phyloP scores from a whole-genome alignment of 2,329 filamentous ascomycete genomes.

The Fusarium verticillioides region DNA sequence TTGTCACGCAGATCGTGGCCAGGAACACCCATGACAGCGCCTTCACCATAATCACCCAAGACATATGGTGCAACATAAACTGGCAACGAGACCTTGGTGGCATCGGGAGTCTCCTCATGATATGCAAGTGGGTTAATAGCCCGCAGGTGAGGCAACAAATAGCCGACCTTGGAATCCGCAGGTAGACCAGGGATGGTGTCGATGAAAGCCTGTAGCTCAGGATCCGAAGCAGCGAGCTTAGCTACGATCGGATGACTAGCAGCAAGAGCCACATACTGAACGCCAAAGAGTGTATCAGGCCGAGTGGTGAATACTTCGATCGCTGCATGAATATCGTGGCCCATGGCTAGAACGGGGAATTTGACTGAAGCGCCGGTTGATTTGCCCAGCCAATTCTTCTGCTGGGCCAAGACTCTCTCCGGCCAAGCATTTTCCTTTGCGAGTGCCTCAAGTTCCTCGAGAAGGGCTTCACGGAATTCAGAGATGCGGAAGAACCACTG shows the following conservation, averaged over 20 bases:
- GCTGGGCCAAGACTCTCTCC: conserved; percentile 83
- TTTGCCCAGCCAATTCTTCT: conserved; percentile 88
- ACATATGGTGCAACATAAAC: conserved; percentile 89
- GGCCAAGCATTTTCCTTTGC: conserved; percentile 77
- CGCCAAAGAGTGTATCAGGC: conserved; percentile 87
- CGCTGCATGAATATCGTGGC: conserved; percentile 54
- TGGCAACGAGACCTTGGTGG: conserved; percentile 69
- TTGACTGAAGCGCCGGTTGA: conserved; percentile 78
- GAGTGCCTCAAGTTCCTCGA: conserved; percentile 76
- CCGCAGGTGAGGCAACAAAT: conserved; percentile 69
- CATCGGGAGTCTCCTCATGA: conserved; percentile 60
- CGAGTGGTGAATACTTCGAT: conserved; percentile 86
- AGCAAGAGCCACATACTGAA: conserved; percentile 85
- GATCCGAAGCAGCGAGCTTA: conserved; percentile 67
- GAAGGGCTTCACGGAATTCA: conserved; percentile 76
- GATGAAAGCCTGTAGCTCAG: conserved; percentile 74
- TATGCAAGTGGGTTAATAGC: conserved; percentile 75
- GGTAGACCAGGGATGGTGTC: conserved; percentile 68
- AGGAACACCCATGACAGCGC: conserved; percentile 92
- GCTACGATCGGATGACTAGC: conserved; percentile 76
- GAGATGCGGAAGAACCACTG: conserved; percentile 94
- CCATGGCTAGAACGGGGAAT: conserved; percentile 68
- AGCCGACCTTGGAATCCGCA: conserved; percentile 72
- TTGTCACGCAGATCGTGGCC: conserved; percentile 84
- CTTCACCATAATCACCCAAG: conserved; percentile 84